phyloP scores from a whole-genome alignment of 2,329 filamentous ascomycete genomes.

The Cladophialophora yegresii region DNA sequence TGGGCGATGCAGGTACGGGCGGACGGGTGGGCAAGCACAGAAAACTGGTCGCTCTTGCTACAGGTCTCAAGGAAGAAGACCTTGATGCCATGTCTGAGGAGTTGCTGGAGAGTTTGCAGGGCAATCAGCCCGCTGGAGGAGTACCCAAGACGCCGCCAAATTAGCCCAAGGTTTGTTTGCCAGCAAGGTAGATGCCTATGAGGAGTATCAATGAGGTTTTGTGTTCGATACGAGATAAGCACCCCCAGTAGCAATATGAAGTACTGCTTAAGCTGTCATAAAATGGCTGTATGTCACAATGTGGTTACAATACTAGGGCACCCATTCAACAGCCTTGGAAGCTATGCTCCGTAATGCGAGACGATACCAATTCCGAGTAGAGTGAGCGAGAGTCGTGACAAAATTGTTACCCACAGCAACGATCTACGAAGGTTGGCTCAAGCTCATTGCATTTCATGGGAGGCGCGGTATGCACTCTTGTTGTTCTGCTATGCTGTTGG shows the following conservation, averaged over 20 bases:
- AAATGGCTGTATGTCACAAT: too few species aligned
- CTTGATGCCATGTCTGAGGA: slow-evolving; percentile 52
- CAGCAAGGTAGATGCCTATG: background rate
- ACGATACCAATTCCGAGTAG: too few species aligned
- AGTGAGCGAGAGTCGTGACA: background rate
- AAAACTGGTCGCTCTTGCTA: slow-evolving; percentile 51
- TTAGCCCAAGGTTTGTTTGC: background rate
- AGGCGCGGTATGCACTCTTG: background rate
- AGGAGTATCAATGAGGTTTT: background rate
- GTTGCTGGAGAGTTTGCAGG: slow-evolving; percentile 48
- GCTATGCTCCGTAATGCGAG: too few species aligned
- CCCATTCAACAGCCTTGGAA: too few species aligned
- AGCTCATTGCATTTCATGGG: background rate
- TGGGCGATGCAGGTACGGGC: slow-evolving; percentile 47
- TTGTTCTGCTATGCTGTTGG: background rate
- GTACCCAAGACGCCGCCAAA: slow-evolving; percentile 25
- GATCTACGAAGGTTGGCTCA: background rate
- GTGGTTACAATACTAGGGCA: too few species aligned
- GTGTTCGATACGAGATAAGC: background rate
- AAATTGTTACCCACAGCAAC: background rate
- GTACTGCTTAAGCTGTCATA: too few species aligned
- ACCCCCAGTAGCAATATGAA: background rate
- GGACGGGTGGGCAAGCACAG: slow-evolving; percentile 52
- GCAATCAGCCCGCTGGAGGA: slow-evolving; percentile 17
- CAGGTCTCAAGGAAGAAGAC: slow-evolving; percentile 51